Percentiles rank a stretch among this genome's conserved stretches.
phyloP scores from a whole-genome alignment of 371 early-diverging fungal genomes.

The Encephalitozoon cuniculi region DNA sequence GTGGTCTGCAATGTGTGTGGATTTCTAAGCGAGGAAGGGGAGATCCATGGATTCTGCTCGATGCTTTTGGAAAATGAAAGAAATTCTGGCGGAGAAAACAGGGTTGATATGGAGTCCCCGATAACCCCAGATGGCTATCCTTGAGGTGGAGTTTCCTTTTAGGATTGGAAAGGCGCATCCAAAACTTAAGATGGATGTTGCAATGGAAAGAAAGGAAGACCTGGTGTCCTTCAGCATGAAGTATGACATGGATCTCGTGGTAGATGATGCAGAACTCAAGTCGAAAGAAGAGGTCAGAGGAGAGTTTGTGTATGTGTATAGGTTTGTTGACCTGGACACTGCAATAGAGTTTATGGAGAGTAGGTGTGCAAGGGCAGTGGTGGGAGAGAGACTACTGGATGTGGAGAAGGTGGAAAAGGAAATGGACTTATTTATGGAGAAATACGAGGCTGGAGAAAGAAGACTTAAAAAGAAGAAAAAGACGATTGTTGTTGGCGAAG shows the following conservation, averaged over 20 bases:
- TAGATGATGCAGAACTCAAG: slow-evolving; percentile 1
- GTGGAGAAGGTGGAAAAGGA: slow-evolving; percentile 11
- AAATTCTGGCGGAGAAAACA: background rate
- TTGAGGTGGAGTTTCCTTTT: slow-evolving; percentile 34
- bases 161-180: background rate
- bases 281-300: background rate
- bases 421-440: slow-evolving; percentile 30
- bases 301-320: slow-evolving; percentile 28
- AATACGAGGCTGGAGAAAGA: slow-evolving; percentile 27
- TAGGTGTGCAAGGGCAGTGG: background rate
- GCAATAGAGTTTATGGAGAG: slow-evolving; percentile 24
- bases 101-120: background rate
- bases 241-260: background rate
- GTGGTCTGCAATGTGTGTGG: background rate
- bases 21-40: background rate
- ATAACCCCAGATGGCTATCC: background rate
- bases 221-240: slow-evolving; percentile 24
- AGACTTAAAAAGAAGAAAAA: background rate
- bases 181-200: background rate
- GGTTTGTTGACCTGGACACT: slow-evolving; percentile 32
- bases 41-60: slow-evolving; percentile 16
- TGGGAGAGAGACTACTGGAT: background rate
- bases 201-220: slow-evolving; percentile 27
- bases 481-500: slow-evolving; percentile 31
- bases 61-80: background rate